Evolutionary conservation across 2,329 filamentous ascomycete genomes (phyloP).

Genomic region (Phaeosphaeria sp.): DNA sequence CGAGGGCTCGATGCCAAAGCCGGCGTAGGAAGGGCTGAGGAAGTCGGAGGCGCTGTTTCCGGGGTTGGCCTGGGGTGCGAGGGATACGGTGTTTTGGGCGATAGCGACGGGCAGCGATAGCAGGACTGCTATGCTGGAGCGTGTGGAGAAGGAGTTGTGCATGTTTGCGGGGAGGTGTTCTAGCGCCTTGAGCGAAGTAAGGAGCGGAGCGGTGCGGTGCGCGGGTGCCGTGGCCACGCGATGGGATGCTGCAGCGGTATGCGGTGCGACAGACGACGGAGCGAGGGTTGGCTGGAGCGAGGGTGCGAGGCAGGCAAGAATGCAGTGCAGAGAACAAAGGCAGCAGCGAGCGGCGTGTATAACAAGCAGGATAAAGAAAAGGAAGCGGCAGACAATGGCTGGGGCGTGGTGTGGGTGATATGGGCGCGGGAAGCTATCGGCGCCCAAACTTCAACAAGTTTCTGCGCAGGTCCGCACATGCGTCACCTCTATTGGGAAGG

Average conservation of each 20-base stretch:
- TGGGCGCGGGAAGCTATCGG: background rate
- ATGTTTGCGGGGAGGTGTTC: constrained; percentile 15
- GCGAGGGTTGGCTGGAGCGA: too few species aligned
- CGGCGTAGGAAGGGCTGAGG: constrained; percentile 55
- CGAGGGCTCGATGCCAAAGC: constrained; percentile 61
- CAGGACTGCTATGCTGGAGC: constrained; percentile 17
- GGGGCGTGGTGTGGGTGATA: background rate
- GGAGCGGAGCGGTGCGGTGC: background rate
- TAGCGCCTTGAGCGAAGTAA: background rate
- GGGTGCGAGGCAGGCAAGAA: background rate
- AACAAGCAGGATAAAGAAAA: background rate
- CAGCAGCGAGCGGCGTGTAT: background rate
- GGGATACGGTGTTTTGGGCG: constrained; percentile 40
- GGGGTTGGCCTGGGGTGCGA: constrained; percentile 38
- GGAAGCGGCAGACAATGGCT: background rate
- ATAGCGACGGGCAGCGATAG: constrained; percentile 23
- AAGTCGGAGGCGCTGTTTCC: constrained; percentile 40
- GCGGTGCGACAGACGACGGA: too few species aligned
- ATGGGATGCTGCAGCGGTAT: background rate
- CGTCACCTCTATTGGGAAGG: background rate
- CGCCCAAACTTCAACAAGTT: constrained; percentile 3
- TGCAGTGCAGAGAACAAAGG: background rate
- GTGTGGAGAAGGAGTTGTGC: constrained; percentile 21
- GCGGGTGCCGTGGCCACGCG: constrained; percentile 2
- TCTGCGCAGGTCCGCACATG: background rate